These are phyloP conservation scores for Alternaria longipes DNA, from an alignment of 2,329 filamentous ascomycete species.

Conservation along the genomic window DNA sequence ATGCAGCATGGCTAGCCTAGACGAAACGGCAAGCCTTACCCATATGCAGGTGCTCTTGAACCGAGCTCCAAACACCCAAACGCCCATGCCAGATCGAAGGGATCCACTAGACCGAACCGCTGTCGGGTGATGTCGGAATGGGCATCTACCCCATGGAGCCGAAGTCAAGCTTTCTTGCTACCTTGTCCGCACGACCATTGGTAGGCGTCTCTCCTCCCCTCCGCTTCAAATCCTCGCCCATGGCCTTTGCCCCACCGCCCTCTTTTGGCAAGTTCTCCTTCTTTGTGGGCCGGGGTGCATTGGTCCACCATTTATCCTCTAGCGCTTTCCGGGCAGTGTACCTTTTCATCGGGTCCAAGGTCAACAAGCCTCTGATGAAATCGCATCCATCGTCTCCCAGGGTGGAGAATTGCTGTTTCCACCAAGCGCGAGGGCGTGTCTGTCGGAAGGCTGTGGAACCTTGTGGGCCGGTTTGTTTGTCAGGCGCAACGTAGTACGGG, in stretches of 20 bases:
- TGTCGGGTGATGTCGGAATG: not conserved
- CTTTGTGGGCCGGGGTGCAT: slow-evolving; percentile 81
- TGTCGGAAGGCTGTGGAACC: slow-evolving; percentile 55
- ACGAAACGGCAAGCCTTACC: slow-evolving; percentile 11
- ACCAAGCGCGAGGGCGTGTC: slow-evolving; percentile 75
- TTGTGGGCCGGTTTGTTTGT: slow-evolving; percentile 48
- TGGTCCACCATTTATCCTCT: slow-evolving; percentile 85
- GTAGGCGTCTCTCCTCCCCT: slow-evolving; percentile 70
- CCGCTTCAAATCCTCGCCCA: slow-evolving; percentile 83
- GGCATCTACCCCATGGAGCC: slow-evolving; percentile 27
- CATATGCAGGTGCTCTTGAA: slow-evolving; percentile 7
- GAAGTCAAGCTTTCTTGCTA: slow-evolving; percentile 75
- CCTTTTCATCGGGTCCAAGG: slow-evolving; percentile 85
- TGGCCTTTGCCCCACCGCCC: slow-evolving; percentile 72
- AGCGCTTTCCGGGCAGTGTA: slow-evolving; percentile 81
- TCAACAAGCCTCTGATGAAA: slow-evolving; percentile 83
- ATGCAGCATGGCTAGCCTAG: slow-evolving; percentile 20
- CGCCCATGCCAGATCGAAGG: slow-evolving; percentile 7
- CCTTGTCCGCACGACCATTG: slow-evolving; percentile 72
- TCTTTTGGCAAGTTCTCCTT: slow-evolving; percentile 85
- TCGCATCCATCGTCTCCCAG: slow-evolving; percentile 86
- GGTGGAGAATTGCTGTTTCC: slow-evolving; percentile 78
- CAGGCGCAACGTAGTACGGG: slow-evolving; percentile 79
- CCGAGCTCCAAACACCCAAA: slow-evolving; percentile 11
- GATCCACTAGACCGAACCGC: slow-evolving; percentile 1